Evolutionary conservation across 352 stramenopile species (phyloP).

Genomic region (Chrysophaeum taylorii): DNA sequence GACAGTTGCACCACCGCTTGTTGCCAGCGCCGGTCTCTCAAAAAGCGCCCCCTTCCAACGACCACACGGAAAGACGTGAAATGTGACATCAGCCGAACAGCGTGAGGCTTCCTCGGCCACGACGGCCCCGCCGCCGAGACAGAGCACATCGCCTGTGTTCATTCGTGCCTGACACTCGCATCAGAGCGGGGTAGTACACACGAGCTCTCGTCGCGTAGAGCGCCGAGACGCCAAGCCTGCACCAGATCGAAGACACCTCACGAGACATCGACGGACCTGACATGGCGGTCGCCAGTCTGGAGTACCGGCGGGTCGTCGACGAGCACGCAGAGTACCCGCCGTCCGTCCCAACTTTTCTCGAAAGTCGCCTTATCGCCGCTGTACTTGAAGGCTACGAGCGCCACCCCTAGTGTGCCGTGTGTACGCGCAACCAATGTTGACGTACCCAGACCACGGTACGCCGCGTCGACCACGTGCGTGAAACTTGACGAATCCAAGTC

Average conservation of each 20-base stretch:
- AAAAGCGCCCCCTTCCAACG: neutral
- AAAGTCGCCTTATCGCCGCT: neutral
- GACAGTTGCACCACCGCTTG: neutral
- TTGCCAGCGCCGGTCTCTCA: neutral
- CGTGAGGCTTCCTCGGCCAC: neutral
- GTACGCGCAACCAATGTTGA: no score
- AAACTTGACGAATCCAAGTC: neutral
- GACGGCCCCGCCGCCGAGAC: neutral
- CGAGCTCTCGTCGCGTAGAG: neutral
- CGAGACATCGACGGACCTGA: neutral
- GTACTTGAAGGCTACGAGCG: constrained; percentile 4
- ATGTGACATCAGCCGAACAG: neutral
- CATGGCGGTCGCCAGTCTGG: neutral
- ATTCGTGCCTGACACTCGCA: no score
- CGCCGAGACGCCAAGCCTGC: neutral
- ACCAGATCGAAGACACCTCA: neutral
- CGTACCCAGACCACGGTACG: no score
- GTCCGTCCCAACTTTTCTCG: neutral
- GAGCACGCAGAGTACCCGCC: neutral
- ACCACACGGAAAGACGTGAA: neutral
- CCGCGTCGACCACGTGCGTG: neutral
- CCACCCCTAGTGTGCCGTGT: neutral
- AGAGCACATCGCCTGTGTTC: neutral
- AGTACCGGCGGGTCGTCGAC: neutral
- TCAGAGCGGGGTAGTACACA: neutral